Percentiles rank a stretch among this genome's conserved stretches.
Conservation (phyloP, 1,284 basidiomycete species). For the Mycocalia duriaeana region DNA sequence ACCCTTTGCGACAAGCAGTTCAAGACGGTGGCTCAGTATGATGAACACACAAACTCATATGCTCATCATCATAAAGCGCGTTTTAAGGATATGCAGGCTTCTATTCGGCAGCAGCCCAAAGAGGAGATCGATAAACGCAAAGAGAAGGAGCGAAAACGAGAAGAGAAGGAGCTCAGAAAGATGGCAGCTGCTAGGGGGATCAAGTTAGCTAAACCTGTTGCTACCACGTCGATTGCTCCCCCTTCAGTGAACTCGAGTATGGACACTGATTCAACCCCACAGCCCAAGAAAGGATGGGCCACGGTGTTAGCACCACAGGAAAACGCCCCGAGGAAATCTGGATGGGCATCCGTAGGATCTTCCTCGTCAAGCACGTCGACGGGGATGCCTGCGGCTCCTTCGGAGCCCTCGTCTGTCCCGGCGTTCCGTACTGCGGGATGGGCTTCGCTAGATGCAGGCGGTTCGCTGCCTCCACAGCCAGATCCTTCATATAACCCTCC, state of each 20-base stretch:
- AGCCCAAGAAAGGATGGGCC: not conserved
- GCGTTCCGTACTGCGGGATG: conserved; percentile 54
- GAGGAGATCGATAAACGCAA: conserved; percentile 68
- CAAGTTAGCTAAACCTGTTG: conserved; percentile 52
- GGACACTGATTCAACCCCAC: not conserved
- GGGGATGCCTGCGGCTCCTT: conserved; percentile 53
- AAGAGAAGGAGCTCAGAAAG: conserved; percentile 77
- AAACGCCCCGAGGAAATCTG: conserved; percentile 34
- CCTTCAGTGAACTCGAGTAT: no score
- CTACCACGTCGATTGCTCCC: conserved; percentile 17
- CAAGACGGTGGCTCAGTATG: conserved; percentile 75
- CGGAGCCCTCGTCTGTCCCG: conserved; percentile 24
- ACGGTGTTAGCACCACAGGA: conserved; percentile 8
- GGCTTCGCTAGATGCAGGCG: conserved; percentile 50
- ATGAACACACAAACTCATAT: conserved; percentile 82
- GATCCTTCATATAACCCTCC: conserved; percentile 15
- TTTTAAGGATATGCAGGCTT: conserved; percentile 71
- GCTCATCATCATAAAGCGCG: conserved; percentile 80
- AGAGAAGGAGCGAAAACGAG: conserved; percentile 77
- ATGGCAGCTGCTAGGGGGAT: conserved; percentile 75
- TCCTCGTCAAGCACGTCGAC: conserved; percentile 20
- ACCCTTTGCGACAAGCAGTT: conserved; percentile 80
- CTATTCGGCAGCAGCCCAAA: conserved; percentile 49
- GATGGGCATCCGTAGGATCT: conserved; percentile 41
- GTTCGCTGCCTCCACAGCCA: conserved; percentile 18